These are phyloP conservation scores for Venturia pyrina DNA, from an alignment of 2,329 filamentous ascomycete species.

Conservation along the genomic window DNA sequence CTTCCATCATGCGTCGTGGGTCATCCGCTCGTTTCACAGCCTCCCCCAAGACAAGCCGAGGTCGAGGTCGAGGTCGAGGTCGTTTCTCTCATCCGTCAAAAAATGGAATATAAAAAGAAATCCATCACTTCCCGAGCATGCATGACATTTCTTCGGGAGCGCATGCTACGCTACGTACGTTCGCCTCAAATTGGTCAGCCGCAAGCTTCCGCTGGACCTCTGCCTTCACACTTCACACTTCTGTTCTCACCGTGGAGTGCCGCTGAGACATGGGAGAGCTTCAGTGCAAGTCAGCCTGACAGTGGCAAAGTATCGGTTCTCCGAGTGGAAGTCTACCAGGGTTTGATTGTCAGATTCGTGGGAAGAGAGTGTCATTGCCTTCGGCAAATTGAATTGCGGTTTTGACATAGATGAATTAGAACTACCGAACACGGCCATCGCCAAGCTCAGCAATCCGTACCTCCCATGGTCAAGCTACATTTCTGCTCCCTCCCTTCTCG, in stretches of 20 bases:
- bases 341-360: not conserved
- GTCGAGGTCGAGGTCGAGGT: not conserved
- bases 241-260: not conserved
- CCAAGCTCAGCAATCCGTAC: not conserved
- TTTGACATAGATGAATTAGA: not conserved
- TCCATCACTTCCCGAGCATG: not conserved
- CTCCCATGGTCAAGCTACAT: not conserved
- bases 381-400: not conserved
- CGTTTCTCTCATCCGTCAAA: too few species aligned
- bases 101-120: not conserved
- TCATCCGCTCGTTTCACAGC: not conserved
- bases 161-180: not conserved
- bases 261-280: too few species aligned
- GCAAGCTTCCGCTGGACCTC: not conserved
- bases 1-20: not conserved
- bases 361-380: not conserved
- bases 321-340: not conserved
- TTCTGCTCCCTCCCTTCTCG: too few species aligned
- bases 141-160: not conserved
- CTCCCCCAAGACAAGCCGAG: not conserved
- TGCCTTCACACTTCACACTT: too few species aligned
- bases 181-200: not conserved
- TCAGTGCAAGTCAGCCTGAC: not conserved
- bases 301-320: not conserved
- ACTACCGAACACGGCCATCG: not conserved